Evolutionary conservation across 257 asterid genomes (phyloP), one percentile per base, ranked within the genome.

Genomic region (Rehmannia glutinosa): DNA sequence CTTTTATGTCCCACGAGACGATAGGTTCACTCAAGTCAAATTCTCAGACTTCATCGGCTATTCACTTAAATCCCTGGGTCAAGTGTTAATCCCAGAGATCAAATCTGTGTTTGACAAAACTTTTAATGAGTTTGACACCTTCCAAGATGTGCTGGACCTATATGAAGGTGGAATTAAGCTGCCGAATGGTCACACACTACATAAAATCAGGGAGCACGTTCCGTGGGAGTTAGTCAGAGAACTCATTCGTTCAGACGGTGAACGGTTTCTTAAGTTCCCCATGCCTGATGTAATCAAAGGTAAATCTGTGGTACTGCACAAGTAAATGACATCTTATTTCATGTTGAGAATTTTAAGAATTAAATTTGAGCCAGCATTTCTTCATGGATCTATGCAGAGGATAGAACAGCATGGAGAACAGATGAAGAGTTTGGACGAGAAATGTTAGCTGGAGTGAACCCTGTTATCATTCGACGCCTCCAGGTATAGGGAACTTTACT

Each of bases 381-480:
- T 45, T 21, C 2, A 42, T 23, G 70, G 47, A 50, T 45, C 6
- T 12, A 12, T 72, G 68, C 86, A 93, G 99, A 66, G 82, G 90
- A 88, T 75, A 81, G 45, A 76, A 74, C 95, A 24, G 96, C 96
- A 1, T 93, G 99, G 99, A 90, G 99, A 77, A 85, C 97, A 1
- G 99, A 93, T 65, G 91, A 83, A 75, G 99, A 93, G 74, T 93
- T 93, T 42, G 97, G 83, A 59, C 60, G 99, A 70, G 97, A 93
- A 75, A 88, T 93, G 97, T 86, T 93, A 2, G 97, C 99, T 41
- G 99, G 99, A 78, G 89, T 88, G 32, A 90, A 93, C 77, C 99
- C 99, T 64, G 96, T 90, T 27, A 19, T 81, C 55, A 85, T 93
- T 55, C 80, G 68, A 13, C 81, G 84, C 33, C 89, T 93, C 54